Conservation (phyloP, 768 basidiomycete species). For the Lactarius hatsudake region DNA sequence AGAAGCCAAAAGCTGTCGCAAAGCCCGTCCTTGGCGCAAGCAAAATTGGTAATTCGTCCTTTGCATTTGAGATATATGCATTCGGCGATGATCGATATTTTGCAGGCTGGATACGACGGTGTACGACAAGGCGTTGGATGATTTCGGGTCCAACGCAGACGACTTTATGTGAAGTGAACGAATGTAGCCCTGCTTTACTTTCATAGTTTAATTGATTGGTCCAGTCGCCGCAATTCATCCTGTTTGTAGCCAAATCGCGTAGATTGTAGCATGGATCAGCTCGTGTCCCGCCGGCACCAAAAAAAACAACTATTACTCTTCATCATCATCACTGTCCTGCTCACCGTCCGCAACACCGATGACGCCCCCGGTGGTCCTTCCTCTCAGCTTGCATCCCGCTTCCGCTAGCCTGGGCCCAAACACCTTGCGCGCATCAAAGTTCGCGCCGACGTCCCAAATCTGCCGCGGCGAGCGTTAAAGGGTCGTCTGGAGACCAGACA, state of each 20-base stretch:
- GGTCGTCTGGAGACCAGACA: constrained; percentile 90
- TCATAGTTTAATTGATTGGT: constrained; percentile 20
- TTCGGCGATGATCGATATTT: not conserved
- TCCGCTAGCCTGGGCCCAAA: constrained; percentile 76
- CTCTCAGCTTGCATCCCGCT: constrained; percentile 65
- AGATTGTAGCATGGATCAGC: too few relatives aligned
- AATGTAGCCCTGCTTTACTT: constrained; percentile 29
- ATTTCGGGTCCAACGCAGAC: constrained; percentile 69
- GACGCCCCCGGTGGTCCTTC: constrained; percentile 61
- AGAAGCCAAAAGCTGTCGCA: constrained; percentile 66
- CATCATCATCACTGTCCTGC: constrained; percentile 52
- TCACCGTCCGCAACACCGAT: constrained; percentile 67
- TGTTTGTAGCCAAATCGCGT: constrained; percentile 20
- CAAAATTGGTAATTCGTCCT: constrained; percentile 53
- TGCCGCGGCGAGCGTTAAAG: constrained; percentile 83
- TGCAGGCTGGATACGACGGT: constrained; percentile 69
- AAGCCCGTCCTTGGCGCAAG: constrained; percentile 77
- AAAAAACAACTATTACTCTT: constrained; percentile 31
- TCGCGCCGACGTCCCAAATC: constrained; percentile 92
- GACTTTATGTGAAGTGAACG: constrained; percentile 79
- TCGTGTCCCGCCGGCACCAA: not conserved
- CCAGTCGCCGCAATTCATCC: constrained; percentile 4
- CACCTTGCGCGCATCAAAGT: constrained; percentile 75
- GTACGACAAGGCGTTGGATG: constrained; percentile 90
- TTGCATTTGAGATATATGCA: not conserved